Evolutionary conservation across 2,329 filamentous ascomycete genomes (phyloP).

Genomic region (Cryphonectria carpinicola): DNA sequence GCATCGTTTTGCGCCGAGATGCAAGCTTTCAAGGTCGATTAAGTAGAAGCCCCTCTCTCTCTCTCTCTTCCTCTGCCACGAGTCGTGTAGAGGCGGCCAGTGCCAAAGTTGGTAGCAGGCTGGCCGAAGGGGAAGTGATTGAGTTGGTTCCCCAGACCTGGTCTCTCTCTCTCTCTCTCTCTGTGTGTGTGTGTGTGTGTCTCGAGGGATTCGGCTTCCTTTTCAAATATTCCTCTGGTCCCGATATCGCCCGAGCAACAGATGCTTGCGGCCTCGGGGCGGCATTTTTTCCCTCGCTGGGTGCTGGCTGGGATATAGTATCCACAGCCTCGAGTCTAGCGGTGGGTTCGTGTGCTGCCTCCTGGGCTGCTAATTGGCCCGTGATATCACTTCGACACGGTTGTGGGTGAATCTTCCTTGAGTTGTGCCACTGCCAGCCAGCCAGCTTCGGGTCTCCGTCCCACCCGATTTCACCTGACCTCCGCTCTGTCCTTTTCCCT

Average conservation of each 20-base stretch:
- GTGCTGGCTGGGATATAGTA: conserved; percentile 33
- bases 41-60: not conserved
- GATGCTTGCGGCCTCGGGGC: conserved; percentile 27
- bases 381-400: conserved; percentile 33
- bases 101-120: conserved; percentile 20
- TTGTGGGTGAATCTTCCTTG: conserved; percentile 30
- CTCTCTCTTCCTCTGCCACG: conserved; percentile 6
- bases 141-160: not conserved
- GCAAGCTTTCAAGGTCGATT: not conserved
- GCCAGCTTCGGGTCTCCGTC: conserved; percentile 29
- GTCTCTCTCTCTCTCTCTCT: not conserved
- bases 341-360: conserved; percentile 32
- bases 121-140: not conserved
- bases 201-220: conserved; percentile 15
- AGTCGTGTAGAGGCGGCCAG: conserved; percentile 23
- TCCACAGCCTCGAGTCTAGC: conserved; percentile 33
- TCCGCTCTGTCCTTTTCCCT: conserved; percentile 36
- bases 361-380: conserved; percentile 35
- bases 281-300: conserved; percentile 33
- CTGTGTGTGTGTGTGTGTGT: too few species aligned
- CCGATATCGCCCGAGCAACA: conserved; percentile 30
- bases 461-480: conserved; percentile 31
- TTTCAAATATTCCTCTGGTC: conserved; percentile 21
- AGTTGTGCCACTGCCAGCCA: conserved; percentile 29
- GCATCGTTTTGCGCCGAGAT: conserved; percentile 4